Conservation (phyloP, 164 flowering plant genomes). For the Annona cherimola region DNA sequence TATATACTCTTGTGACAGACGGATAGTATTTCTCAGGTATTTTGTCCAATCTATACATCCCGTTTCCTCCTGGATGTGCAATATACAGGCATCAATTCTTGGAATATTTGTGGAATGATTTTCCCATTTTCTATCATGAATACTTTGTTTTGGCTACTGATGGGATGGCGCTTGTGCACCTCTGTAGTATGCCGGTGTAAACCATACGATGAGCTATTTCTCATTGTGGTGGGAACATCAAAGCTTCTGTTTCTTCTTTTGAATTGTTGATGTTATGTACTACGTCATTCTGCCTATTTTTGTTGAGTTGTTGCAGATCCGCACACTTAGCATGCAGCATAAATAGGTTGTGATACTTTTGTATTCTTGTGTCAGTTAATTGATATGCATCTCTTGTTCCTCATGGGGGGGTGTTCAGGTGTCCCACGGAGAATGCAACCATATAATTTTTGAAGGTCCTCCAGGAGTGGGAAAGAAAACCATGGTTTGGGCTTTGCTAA, state of each 20-base stretch:
- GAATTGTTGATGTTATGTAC: not conserved
- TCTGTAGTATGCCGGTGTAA: not conserved
- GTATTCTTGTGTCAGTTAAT: not conserved
- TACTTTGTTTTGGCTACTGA: not conserved
- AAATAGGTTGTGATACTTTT: not conserved
- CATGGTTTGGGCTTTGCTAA: conserved; percentile 59
- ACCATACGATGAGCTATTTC: not conserved
- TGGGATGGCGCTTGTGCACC: not conserved
- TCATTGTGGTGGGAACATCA: not conserved
- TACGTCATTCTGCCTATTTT: not conserved
- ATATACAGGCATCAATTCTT: too few species aligned
- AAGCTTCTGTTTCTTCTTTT: not conserved
- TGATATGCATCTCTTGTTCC: not conserved
- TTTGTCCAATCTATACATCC: too few species aligned
- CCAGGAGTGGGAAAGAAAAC: conserved; percentile 74
- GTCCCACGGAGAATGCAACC: conserved; percentile 28
- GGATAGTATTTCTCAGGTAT: too few species aligned
- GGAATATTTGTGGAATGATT: not conserved
- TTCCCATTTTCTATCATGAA: not conserved
- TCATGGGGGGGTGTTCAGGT: conserved; percentile 22
- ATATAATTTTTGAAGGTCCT: conserved; percentile 62
- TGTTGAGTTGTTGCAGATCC: not conserved
- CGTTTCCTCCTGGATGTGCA: too few species aligned
- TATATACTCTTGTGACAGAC: too few species aligned
- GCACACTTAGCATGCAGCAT: not conserved